Evolutionary conservation across 306 rosid genomes (phyloP).

Genomic region (Boehmeria nivea): DNA sequence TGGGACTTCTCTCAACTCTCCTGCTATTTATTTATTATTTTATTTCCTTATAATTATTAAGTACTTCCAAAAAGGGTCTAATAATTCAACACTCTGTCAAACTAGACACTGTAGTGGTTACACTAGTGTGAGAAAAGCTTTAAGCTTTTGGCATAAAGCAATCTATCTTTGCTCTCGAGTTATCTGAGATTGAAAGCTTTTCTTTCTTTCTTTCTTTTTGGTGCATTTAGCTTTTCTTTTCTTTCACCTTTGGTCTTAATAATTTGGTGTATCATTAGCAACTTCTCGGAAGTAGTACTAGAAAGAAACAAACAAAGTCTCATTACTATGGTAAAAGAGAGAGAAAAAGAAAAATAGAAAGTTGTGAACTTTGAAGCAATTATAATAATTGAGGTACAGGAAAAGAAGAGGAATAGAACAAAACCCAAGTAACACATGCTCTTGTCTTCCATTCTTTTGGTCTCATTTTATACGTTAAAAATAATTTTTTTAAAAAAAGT

Average conservation of each 20-base stretch:
- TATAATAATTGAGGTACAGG: slow-evolving; percentile 22
- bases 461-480: neutral
- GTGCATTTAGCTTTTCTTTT: slow-evolving; percentile 21
- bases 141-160: no score
- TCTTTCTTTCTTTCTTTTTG: slow-evolving; percentile 15
- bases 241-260: slow-evolving; percentile 25
- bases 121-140: slow-evolving; percentile 22
- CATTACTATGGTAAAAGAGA: slow-evolving; percentile 27
- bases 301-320: slow-evolving; percentile 37
- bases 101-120: slow-evolving; percentile 25
- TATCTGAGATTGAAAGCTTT: neutral
- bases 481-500: neutral
- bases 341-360: no score
- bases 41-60: slow-evolving; percentile 1
- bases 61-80: slow-evolving; percentile 7
- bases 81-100: slow-evolving; percentile 26
- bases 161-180: slow-evolving; percentile 12
- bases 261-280: slow-evolving; percentile 39
- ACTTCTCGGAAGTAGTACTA: slow-evolving; percentile 51
- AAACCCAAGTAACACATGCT: slow-evolving; percentile 37
- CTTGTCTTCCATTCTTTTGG: slow-evolving; percentile 29
- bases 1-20: slow-evolving; percentile 6
- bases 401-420: slow-evolving; percentile 5
- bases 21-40: neutral
- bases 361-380: slow-evolving; percentile 2